phyloP scores from a whole-genome alignment of 2,329 filamentous ascomycete genomes.

The Clathrospora elynae region DNA sequence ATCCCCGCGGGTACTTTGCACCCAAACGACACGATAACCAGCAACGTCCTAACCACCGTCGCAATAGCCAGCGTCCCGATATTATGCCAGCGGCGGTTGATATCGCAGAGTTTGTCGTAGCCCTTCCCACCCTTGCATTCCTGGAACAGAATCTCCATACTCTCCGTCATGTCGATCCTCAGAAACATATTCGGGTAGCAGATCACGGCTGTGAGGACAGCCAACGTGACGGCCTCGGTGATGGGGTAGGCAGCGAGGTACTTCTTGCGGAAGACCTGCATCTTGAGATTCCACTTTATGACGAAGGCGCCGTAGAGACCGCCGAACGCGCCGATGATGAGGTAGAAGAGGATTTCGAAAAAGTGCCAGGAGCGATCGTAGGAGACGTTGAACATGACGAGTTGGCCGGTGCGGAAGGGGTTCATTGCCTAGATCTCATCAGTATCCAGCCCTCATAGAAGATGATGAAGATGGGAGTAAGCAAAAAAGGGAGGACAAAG shows the following conservation, averaged over 20 bases:
- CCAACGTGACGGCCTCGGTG: constrained; percentile 82
- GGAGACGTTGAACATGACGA: constrained; percentile 98
- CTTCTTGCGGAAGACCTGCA: constrained; percentile 90
- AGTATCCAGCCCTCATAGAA: not conserved
- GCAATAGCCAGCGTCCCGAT: constrained; percentile 78
- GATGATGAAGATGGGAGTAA: too few species aligned
- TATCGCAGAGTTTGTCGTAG: constrained; percentile 88
- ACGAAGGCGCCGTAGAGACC: constrained; percentile 95
- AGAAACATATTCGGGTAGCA: constrained; percentile 97
- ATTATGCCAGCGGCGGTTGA: constrained; percentile 75
- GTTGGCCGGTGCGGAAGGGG: constrained; percentile 91
- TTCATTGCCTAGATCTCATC: constrained; percentile 73
- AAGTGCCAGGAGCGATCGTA: constrained; percentile 98
- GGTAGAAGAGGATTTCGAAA: constrained; percentile 92
- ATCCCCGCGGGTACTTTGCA: constrained; percentile 98
- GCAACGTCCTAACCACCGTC: constrained; percentile 76
- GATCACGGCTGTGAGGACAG: constrained; percentile 82
- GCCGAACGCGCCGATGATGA: constrained; percentile 88
- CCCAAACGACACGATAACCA: constrained; percentile 95
- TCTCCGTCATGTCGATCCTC: constrained; percentile 97
- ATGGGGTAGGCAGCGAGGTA: constrained; percentile 85
- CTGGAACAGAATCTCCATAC: constrained; percentile 96
- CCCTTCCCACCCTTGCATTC: constrained; percentile 90
- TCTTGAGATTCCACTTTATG: constrained; percentile 95
- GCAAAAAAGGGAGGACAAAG: not conserved